Conservation (phyloP, 805 yeast genomes). For the Metschnikowia gelsemii region DNA sequence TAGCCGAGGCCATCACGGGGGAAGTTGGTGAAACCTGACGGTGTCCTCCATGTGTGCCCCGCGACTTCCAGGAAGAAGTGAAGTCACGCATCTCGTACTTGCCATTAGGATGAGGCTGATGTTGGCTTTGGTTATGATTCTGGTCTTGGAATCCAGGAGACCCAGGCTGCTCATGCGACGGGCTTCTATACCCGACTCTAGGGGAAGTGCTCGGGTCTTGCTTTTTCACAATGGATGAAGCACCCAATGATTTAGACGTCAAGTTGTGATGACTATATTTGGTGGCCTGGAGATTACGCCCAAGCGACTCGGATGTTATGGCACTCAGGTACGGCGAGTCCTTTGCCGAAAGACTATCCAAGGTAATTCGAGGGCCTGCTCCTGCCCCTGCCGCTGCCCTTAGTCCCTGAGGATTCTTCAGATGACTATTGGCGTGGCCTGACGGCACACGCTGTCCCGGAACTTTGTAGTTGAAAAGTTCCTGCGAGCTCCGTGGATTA, state of each 20-base stretch:
- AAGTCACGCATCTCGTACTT: conserved; percentile 2
- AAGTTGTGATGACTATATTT: conserved; percentile 17
- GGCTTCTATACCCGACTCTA: conserved; percentile 1
- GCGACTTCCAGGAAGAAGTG: not conserved
- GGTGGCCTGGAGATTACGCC: conserved; percentile 14
- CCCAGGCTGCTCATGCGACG: conserved; percentile 5
- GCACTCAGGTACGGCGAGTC: conserved; percentile 27
- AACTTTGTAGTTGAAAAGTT: conserved; percentile 36
- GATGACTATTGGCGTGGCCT: conserved; percentile 4
- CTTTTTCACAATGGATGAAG: not conserved
- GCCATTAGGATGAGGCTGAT: no score
- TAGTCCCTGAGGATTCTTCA: not conserved
- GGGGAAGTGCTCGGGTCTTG: not conserved
- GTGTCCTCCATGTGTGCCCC: conserved; percentile 2
- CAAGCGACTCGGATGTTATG: conserved; percentile 9
- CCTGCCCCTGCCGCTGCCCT: no score
- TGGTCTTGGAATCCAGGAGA: not conserved
- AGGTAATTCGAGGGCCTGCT: no score
- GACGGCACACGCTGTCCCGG: conserved; percentile 13
- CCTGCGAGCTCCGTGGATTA: conserved; percentile 33
- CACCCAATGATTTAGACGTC: conserved; percentile 10
- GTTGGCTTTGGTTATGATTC: not conserved
- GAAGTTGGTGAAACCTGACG: conserved; percentile 7
- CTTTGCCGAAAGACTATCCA: conserved; percentile 9
- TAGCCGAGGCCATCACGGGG: not conserved